Evolutionary conservation across 352 stramenopile species (phyloP).

Genomic region (Pythium pectinolyticum): DNA sequence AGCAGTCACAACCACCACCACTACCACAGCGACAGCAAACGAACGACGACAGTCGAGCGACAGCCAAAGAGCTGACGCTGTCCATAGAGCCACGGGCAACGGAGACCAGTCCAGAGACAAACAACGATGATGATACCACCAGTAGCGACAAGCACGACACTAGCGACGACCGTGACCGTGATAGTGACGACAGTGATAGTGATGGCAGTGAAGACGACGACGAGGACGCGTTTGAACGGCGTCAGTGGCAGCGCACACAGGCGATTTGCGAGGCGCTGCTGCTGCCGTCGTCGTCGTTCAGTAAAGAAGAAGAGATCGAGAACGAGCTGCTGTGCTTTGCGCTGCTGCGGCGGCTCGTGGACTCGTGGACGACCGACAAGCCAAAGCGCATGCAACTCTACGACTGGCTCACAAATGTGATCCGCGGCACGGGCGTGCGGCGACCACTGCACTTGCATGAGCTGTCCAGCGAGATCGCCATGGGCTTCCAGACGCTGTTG

Average conservation of each 20-base stretch:
- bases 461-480: constrained; percentile 59
- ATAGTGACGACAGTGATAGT: background rate
- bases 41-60: background rate
- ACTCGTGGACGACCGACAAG: constrained; percentile 70
- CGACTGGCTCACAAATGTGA: constrained; percentile 73
- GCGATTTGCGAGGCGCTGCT: constrained; percentile 50
- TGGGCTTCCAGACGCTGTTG: constrained; percentile 60
- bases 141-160: background rate
- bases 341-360: constrained; percentile 53
- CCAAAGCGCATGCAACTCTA: constrained; percentile 69
- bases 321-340: constrained; percentile 61
- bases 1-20: background rate
- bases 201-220: constrained; percentile 1
- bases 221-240: background rate
- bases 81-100: background rate
- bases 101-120: background rate
- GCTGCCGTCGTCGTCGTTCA: constrained; percentile 18
- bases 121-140: background rate
- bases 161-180: background rate
- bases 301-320: constrained; percentile 42
- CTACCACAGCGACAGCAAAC: background rate
- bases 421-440: constrained; percentile 52
- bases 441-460: constrained; percentile 59
- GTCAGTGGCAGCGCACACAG: constrained; percentile 39
- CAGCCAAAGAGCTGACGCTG: background rate